Base-by-base conservation (phyloP, 768 basidiomycete species). In the Agaricus bisporus region DNA sequence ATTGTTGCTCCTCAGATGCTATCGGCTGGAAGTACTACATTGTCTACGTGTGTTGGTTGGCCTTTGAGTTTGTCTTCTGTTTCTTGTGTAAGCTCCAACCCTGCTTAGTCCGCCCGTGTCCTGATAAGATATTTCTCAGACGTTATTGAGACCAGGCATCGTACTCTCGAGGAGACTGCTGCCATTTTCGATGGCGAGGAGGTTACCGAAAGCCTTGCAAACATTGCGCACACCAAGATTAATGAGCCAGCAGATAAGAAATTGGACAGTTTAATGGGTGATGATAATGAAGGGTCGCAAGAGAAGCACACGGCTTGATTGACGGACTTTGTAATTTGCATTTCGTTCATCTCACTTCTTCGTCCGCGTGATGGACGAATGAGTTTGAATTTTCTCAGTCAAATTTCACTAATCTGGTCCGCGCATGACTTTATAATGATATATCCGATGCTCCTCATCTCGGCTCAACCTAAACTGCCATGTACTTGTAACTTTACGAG, bases 11-110 rank as follows among this genome's bases (percentile, higher is more conserved):
- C 41, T 36, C 56, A 66, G 70, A 75, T 5, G 54, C 63, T 36
- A 71, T 91, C 47, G 71, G 64, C 51, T 91, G 89, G 89, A 88
- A 83, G 64, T 91, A 89, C 74, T 88, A 88, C 65, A 73, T 88
- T 62, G 80, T 88, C 48, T 89, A 90, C 68, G 78, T 80, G 64
- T 75, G 71, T 65, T 89, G 85, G 84, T 75, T 89, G 60, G 73
- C 69, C 38, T 80, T 80, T 65, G 86, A 91, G 70, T 66, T 74
- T 51, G 72, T 79, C 45, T 89, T 80, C 73, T 64, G 80, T 62
- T 88, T 76, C 72, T 70, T 84, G 72, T 88, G 59, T 60, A 46
- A 43, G 67, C 65, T 25, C 35, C 41, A 32, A 7, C 14, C 35
- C 36, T 45, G 43, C 20, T 25, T 18, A 3, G 28, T 29, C 12